These are phyloP conservation scores for Leishmania mexicana DNA, from an alignment of 208 protist genomes.

Conservation along the genomic window DNA sequence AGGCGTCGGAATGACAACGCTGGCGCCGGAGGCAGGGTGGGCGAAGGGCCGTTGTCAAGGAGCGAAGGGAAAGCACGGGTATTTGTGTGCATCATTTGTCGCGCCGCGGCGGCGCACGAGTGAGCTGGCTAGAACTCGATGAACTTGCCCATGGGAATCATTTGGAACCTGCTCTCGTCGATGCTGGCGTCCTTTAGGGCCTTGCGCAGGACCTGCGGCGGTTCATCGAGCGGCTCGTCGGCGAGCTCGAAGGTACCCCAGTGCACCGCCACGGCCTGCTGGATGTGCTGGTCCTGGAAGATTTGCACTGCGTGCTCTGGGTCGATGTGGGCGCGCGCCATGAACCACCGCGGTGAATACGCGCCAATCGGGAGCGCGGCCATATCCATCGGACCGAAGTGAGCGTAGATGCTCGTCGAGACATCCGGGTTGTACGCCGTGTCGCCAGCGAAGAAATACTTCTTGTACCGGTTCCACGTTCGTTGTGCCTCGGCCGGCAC, in stretches of 20 bases:
- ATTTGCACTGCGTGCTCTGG: conserved; percentile 77
- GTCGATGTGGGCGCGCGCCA: conserved; percentile 62
- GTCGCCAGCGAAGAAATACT: conserved; percentile 69
- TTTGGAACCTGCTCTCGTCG: conserved; percentile 25
- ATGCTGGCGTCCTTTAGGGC: conserved; percentile 30
- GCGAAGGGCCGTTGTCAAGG: no score
- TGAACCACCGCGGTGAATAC: conserved; percentile 76
- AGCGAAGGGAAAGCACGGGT: no score
- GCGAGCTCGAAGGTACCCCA: conserved; percentile 87
- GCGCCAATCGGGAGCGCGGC: conserved; percentile 85
- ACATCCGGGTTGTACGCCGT: conserved; percentile 53
- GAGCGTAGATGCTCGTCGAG: conserved; percentile 53
- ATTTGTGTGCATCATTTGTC: no score
- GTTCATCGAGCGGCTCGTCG: conserved; percentile 79
- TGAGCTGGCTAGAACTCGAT: conserved; percentile 29
- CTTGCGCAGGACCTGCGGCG: conserved; percentile 41
- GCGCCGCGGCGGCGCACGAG: neutral
- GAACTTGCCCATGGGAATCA: conserved; percentile 44
- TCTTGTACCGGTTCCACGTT: conserved; percentile 39
- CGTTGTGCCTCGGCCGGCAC: conserved; percentile 3
- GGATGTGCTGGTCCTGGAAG: conserved; percentile 56
- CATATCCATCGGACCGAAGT: conserved; percentile 59
- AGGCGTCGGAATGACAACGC: no score
- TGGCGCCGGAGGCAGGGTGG: no score
- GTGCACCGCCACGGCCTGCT: conserved; percentile 70